Conservation (phyloP, 768 basidiomycete species). For the Baorangia bicolor region DNA sequence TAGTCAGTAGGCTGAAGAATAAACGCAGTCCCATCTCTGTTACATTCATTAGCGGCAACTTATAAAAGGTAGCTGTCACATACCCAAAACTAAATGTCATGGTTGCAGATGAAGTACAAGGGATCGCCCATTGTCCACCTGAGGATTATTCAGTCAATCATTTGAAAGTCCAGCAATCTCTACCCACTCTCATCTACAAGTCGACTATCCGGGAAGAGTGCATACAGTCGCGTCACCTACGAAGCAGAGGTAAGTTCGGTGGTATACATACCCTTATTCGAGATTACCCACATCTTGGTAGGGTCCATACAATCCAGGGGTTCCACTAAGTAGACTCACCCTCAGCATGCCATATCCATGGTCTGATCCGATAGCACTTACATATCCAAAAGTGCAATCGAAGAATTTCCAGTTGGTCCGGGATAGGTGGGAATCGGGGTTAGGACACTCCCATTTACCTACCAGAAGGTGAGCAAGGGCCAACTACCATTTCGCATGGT, state of each 20-base stretch:
- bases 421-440: conserved; percentile 66
- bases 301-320: conserved; percentile 73
- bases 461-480: conserved; percentile 5
- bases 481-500: neutral
- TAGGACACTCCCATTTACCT: conserved; percentile 59
- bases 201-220: conserved; percentile 60
- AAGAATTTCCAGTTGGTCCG: conserved; percentile 47
- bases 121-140: conserved; percentile 75
- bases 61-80: conserved; percentile 11
- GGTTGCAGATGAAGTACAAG: conserved; percentile 58
- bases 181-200: conserved; percentile 60
- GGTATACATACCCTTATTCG: neutral
- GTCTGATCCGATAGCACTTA: conserved; percentile 35
- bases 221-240: conserved; percentile 67
- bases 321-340: conserved; percentile 47
- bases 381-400: conserved; percentile 75
- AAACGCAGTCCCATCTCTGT: conserved; percentile 40
- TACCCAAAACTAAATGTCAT: conserved; percentile 74
- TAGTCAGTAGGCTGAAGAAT: conserved; percentile 74
- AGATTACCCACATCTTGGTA: conserved; percentile 62
- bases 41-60: neutral
- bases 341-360: conserved; percentile 1
- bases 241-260: conserved; percentile 1
- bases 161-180: neutral
- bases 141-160: neutral